Percentiles rank a stretch among this genome's conserved stretches.
Conservation (phyloP, 805 yeast species). For the Ogataea pilisensis region DNA sequence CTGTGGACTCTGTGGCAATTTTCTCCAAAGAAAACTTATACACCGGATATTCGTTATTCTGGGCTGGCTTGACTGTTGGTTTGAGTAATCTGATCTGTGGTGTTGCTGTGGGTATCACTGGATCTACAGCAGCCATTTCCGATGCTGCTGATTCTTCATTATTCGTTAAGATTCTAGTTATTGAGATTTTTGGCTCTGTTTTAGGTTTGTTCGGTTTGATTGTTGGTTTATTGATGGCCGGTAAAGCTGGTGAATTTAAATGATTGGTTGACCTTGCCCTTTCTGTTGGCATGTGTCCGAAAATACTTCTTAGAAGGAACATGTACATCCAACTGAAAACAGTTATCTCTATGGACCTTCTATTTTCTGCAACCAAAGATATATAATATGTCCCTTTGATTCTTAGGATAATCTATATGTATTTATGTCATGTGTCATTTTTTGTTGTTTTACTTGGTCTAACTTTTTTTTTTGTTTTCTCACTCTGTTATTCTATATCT, state of each 20-base stretch:
- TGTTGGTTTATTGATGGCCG: constrained; percentile 96
- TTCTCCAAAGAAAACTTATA: constrained; percentile 81
- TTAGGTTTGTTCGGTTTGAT: constrained; percentile 94
- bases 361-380: no score
- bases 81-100: constrained; percentile 92
- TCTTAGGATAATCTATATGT: no score
- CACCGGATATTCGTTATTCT: constrained; percentile 92
- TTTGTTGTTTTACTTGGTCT: no score
- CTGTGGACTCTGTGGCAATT: constrained; percentile 59
- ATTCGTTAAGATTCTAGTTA: constrained; percentile 92
- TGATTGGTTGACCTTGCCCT: no score
- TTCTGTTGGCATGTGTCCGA: no score
- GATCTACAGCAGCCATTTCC: constrained; percentile 96
- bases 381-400: no score
- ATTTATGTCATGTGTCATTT: no score
- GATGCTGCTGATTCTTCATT: constrained; percentile 97
- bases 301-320: no score
- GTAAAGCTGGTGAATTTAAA: constrained; percentile 84
- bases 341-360: no score
- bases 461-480: no score
- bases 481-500: no score
- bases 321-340: no score
- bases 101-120: constrained; percentile 94
- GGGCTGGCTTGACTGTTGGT: constrained; percentile 99
- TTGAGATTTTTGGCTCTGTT: constrained; percentile 96